Base-by-base conservation (phyloP, 1,284 basidiomycete genomes). In the Pterula multifida region DNA sequence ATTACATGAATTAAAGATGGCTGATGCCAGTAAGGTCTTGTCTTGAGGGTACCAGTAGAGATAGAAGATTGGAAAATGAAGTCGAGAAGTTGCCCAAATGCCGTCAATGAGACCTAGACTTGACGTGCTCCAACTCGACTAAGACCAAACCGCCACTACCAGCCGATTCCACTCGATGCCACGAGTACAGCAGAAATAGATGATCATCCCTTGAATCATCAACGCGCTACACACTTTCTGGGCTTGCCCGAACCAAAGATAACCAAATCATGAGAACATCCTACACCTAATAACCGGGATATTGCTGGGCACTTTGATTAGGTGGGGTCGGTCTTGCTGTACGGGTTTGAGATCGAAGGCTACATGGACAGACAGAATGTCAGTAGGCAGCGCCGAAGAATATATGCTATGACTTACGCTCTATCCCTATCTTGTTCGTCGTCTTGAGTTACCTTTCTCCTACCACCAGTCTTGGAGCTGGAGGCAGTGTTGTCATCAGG, bases 331-430 rank as follows among this genome's bases (percentile, higher is more conserved):
- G n/a, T n/a, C 9, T 17, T 42, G 39, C 39, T 87, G 81, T 58
- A 60, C 84, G 82, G 55, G 85, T 87, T 70, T 88, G 85, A 54
- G 85, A 88, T 59, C 85, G 84, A 59, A 88, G 79, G 82, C 85
- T 87, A 11, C 65, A 35, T 64, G 57, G 32, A 2, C 54, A 50
- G 56, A 52, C 28, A 15, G n/a, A n/a, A n/a, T n/a, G n/a, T n/a
- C n/a, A n/a, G n/a, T n/a, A n/a, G n/a, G n/a, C n/a, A n/a, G n/a
- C n/a, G n/a, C n/a, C n/a, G n/a, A 52, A 58, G 56, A 61, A 50
- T 46, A 60, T 56, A 49, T 61, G 45, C 54, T 50, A 54, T 49
- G 52, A 65, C 83, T 72, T 72, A 88, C 85, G 87, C 86, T 63
- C 85, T 70, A 64, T 89, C 85, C 61, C 79, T 87, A 50, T 74